A percentile compares a stretch with the other conserved stretches of the same genome.
phyloP scores from a whole-genome alignment of 2,329 filamentous ascomycete species.

The Pseudogymnoascus sp. region DNA sequence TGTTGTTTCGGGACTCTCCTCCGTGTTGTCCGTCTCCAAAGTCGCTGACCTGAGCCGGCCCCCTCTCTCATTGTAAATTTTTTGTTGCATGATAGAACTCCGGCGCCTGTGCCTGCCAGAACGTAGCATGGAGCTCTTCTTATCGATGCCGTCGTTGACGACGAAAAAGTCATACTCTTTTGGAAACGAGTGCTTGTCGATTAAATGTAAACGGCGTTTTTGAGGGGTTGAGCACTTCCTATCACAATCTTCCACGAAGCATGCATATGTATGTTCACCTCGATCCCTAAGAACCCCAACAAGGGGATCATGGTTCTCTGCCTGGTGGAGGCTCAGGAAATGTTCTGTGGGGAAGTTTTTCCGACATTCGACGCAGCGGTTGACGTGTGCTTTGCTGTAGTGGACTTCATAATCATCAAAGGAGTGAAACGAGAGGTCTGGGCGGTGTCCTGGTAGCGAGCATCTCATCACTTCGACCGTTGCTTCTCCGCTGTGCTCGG shows the following conservation, averaged over 20 bases:
- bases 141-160: conserved; percentile 83
- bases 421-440: conserved; percentile 60
- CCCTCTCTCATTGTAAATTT: conserved; percentile 20
- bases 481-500: conserved; percentile 36
- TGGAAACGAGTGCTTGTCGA: conserved; percentile 91
- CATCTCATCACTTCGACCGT: conserved; percentile 57
- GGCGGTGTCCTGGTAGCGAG: conserved; percentile 69
- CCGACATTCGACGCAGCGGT: conserved; percentile 75
- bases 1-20: conserved; percentile 23
- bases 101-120: conserved; percentile 43
- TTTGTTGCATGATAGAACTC: conserved; percentile 35
- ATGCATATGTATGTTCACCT: conserved; percentile 86
- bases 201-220: conserved; percentile 79
- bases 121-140: conserved; percentile 67
- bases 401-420: conserved; percentile 82
- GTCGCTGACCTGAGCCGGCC: conserved; percentile 14
- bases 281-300: conserved; percentile 61
- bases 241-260: conserved; percentile 84
- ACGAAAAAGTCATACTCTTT: conserved; percentile 82
- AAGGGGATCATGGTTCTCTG: conserved; percentile 84
- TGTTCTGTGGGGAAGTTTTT: conserved; percentile 83
- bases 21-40: conserved; percentile 12
- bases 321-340: conserved; percentile 74
- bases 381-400: conserved; percentile 71
- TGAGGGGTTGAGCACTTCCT: conserved; percentile 73